Percentiles rank a stretch among this genome's conserved stretches.
These are phyloP conservation scores for Isoetes taiwanensis DNA, from an alignment of 75 land plant genomes.

Conservation along the genomic window DNA sequence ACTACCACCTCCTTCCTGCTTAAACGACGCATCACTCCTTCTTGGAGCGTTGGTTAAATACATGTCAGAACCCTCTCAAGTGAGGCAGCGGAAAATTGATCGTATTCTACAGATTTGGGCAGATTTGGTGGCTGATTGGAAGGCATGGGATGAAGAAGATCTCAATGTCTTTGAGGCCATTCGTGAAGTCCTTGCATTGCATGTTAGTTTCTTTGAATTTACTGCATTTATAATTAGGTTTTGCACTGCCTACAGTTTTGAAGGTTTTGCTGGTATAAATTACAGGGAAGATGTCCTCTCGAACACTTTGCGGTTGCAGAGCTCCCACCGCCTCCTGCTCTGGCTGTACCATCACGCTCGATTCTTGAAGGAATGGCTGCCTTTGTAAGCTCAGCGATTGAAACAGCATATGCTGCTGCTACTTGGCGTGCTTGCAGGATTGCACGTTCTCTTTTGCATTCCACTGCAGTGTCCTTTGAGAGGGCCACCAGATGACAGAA, in stretches of 20 bases:
- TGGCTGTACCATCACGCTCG: constrained; percentile 41
- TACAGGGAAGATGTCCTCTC: constrained; percentile 34
- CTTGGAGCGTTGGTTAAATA: constrained; percentile 33
- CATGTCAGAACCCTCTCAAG: constrained; percentile 8
- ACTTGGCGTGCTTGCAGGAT: constrained; percentile 67
- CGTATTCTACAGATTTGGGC: constrained; percentile 50
- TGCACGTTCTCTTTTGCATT: constrained; percentile 45
- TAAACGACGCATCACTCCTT: constrained; percentile 57
- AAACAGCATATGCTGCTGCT: constrained; percentile 49
- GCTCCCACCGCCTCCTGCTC: constrained; percentile 31
- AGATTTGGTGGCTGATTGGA: constrained; percentile 60
- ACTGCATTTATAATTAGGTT: neutral
- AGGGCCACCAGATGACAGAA: constrained; percentile 32
- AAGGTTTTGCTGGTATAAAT: neutral
- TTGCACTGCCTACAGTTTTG: neutral
- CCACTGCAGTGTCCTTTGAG: constrained; percentile 42
- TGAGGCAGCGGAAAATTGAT: constrained; percentile 30
- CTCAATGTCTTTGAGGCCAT: constrained; percentile 52
- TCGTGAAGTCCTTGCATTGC: constrained; percentile 33
- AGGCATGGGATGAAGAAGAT: constrained; percentile 84
- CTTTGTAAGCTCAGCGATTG: constrained; percentile 48
- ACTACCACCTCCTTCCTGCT: constrained; percentile 47
- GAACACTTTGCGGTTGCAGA: constrained; percentile 25
- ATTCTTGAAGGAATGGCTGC: constrained; percentile 52
- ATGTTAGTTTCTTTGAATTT: constrained; percentile 17